A percentile compares a stretch with the other conserved stretches of the same genome.
Evolutionary conservation across 495 filamentous ascomycete species (phyloP).

Genomic region (Rusavskia elegans): DNA sequence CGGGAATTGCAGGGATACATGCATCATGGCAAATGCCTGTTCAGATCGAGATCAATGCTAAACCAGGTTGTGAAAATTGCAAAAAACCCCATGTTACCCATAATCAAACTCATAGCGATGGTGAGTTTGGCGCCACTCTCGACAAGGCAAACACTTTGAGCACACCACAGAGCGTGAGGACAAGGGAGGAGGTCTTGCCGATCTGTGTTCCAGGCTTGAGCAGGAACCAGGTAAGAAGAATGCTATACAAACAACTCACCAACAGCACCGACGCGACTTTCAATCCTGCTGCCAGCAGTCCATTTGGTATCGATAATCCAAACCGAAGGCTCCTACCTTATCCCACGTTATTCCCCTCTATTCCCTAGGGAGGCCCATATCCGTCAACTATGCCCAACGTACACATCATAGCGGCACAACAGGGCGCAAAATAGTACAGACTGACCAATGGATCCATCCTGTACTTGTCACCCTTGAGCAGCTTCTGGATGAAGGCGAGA

Average conservation of each 20-base stretch:
- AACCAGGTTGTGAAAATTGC: not conserved
- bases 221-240: not conserved
- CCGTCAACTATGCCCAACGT: constrained; percentile 40
- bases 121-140: not conserved
- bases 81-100: not conserved
- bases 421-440: constrained; percentile 71
- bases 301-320: constrained; percentile 45
- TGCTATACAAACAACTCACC: constrained; percentile 32
- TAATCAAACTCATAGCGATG: not conserved
- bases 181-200: constrained; percentile 89
- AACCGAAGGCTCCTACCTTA: constrained; percentile 40
- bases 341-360: constrained; percentile 31
- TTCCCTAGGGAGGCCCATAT: constrained; percentile 44
- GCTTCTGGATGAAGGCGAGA: constrained; percentile 60
- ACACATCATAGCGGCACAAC: constrained; percentile 61
- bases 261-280: constrained; percentile 65
- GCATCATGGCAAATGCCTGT: not conserved
- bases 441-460: constrained; percentile 77
- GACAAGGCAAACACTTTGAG: constrained; percentile 78
- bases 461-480: constrained; percentile 47
- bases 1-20: not conserved
- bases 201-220: constrained; percentile 39
- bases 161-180: constrained; percentile 94
- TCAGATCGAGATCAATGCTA: not conserved
- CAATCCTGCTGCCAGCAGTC: constrained; percentile 53